phyloP scores from a whole-genome alignment of 306 rosid genomes.

The Bauhinia variegata region DNA sequence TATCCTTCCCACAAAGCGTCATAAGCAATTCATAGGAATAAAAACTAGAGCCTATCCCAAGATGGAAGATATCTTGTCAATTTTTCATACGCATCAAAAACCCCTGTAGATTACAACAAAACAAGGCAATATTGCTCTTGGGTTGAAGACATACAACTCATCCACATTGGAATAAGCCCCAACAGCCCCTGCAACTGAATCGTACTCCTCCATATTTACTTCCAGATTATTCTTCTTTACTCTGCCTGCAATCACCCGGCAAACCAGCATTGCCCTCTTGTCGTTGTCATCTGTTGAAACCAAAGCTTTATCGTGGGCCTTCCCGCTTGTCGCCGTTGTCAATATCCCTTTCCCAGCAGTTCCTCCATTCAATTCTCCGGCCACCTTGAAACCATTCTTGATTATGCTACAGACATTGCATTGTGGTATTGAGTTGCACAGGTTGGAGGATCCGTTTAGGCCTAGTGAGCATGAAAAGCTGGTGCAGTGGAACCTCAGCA shows the following conservation, averaged over 20 bases:
- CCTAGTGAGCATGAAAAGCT: slow-evolving; percentile 79
- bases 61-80: not conserved
- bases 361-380: slow-evolving; percentile 36
- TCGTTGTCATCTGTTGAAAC: slow-evolving; percentile 37
- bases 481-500: slow-evolving; percentile 89
- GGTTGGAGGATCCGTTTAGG: slow-evolving; percentile 78
- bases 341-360: slow-evolving; percentile 55
- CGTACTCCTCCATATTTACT: slow-evolving; percentile 72
- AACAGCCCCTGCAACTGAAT: slow-evolving; percentile 70
- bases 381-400: slow-evolving; percentile 65
- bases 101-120: slow-evolving; percentile 91
- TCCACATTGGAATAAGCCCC: slow-evolving; percentile 92
- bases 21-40: not conserved
- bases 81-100: slow-evolving; percentile 45
- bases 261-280: slow-evolving; percentile 90
- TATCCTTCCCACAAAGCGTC: not conserved
- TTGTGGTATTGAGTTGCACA: slow-evolving; percentile 73
- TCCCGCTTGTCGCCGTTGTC: slow-evolving; percentile 91
- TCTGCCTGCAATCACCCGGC: slow-evolving; percentile 95
- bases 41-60: slow-evolving; percentile 20
- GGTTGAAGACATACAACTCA: slow-evolving; percentile 78
- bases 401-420: slow-evolving; percentile 79
- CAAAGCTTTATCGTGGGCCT: slow-evolving; percentile 75
- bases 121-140: slow-evolving; percentile 91
- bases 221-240: slow-evolving; percentile 82